Evolutionary conservation across 257 asterid species (phyloP).

Genomic region (Solanum neorickii): DNA sequence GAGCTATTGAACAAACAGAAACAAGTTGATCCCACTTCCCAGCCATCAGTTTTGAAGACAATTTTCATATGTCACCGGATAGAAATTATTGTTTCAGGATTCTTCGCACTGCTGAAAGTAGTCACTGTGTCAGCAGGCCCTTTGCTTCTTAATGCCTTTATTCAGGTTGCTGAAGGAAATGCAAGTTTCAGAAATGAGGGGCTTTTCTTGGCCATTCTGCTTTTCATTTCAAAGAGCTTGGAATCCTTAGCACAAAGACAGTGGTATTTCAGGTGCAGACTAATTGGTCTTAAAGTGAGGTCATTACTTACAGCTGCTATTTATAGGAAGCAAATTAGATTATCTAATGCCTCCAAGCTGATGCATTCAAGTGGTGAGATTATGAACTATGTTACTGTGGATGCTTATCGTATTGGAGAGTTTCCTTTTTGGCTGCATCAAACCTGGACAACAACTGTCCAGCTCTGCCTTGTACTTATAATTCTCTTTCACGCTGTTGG

Average conservation of each 20-base stretch:
- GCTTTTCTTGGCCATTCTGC: slow-evolving; percentile 34
- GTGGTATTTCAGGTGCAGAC: slow-evolving; percentile 56
- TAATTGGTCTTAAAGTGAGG: slow-evolving; percentile 19
- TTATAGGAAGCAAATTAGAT: slow-evolving; percentile 2
- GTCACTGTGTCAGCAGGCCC: slow-evolving; percentile 68
- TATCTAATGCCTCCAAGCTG: not conserved
- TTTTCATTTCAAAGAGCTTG: slow-evolving; percentile 49
- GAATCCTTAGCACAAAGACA: slow-evolving; percentile 70
- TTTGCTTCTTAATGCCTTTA: slow-evolving; percentile 57
- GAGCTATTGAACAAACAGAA: slow-evolving; percentile 30
- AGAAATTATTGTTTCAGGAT: slow-evolving; percentile 39
- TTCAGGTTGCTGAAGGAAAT: slow-evolving; percentile 53
- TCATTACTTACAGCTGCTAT: slow-evolving; percentile 8
- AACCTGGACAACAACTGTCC: slow-evolving; percentile 15
- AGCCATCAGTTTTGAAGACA: slow-evolving; percentile 45
- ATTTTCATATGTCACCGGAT: slow-evolving; percentile 26
- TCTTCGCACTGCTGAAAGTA: slow-evolving; percentile 36
- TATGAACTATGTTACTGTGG: slow-evolving; percentile 9
- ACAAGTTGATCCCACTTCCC: slow-evolving; percentile 38
- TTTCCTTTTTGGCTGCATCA: slow-evolving; percentile 8
- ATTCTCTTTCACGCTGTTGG: slow-evolving; percentile 1
- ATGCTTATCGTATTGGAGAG: slow-evolving; percentile 12
- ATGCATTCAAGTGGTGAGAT: slow-evolving; percentile 15
- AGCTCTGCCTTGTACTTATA: slow-evolving; percentile 18
- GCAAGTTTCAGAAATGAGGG: slow-evolving; percentile 42